Percentiles rank a stretch among this genome's conserved stretches.
Conservation (phyloP, 495 filamentous ascomycete species). For the Margaritispora aquatica region DNA sequence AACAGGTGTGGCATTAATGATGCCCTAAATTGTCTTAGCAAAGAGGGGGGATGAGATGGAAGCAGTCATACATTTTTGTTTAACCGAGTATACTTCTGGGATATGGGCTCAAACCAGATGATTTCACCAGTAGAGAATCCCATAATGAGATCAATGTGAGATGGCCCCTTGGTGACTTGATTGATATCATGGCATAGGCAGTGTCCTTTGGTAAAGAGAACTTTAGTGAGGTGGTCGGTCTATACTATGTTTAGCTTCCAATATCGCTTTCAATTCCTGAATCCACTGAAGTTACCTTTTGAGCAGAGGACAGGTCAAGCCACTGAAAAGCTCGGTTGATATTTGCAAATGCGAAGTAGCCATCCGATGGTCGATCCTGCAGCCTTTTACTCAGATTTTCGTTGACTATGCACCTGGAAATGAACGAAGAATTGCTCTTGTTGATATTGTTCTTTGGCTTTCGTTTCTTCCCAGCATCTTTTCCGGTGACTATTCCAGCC, state of each 20-base stretch:
- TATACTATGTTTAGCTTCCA: conserved; percentile 23
- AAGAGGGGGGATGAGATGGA: not conserved
- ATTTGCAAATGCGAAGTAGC: conserved; percentile 86
- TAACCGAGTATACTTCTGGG: conserved; percentile 88
- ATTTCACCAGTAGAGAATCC: conserved; percentile 95
- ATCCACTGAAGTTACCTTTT: conserved; percentile 37
- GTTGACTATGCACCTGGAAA: conserved; percentile 89
- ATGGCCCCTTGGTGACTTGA: conserved; percentile 64
- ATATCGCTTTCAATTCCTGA: not conserved
- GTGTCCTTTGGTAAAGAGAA: conserved; percentile 93
- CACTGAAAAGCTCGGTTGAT: conserved; percentile 87
- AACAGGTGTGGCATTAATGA: conserved; percentile 79
- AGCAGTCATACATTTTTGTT: conserved; percentile 75
- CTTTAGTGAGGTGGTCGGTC: conserved; percentile 80
- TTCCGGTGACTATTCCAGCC: conserved; percentile 37
- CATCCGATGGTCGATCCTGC: conserved; percentile 69
- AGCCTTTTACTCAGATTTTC: conserved; percentile 73
- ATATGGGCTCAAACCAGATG: conserved; percentile 97
- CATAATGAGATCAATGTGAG: conserved; percentile 86
- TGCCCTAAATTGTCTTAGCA: conserved; percentile 46
- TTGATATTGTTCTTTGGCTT: conserved; percentile 97
- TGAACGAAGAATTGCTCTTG: conserved; percentile 96
- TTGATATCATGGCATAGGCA: conserved; percentile 95
- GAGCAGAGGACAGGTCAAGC: conserved; percentile 49
- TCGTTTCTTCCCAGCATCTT: conserved; percentile 69